Evolutionary conservation across 2,329 filamentous ascomycete species (phyloP), one percentile per base, ranked within the genome.

Genomic region (Passalora sequoiae): DNA sequence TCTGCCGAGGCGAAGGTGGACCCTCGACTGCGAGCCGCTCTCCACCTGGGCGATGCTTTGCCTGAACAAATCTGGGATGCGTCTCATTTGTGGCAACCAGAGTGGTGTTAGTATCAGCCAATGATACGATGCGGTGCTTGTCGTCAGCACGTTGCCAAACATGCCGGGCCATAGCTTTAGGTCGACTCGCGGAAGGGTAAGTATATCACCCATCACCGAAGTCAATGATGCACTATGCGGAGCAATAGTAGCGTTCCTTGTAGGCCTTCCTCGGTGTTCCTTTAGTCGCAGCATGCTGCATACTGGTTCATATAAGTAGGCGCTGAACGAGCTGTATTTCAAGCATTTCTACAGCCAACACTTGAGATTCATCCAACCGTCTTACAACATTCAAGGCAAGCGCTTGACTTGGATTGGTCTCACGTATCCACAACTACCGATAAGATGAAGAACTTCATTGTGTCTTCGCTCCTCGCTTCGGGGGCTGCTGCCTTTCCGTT

Each of bases 401-500:
- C 25, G 24, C 40, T 37, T 29, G 31, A 20, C 8, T 16, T 10
- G 13, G 16, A 22, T 30, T n/a, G n/a, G n/a, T n/a, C n/a, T n/a
- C n/a, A n/a, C n/a, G n/a, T n/a, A n/a, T n/a, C n/a, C n/a, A n/a
- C n/a, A n/a, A n/a, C n/a, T n/a, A n/a, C 38, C 16, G 25, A 12
- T 35, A 44, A 29, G 21, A 61, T 62, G 58, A 61, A 58, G 51
- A 42, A 49, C 35, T 43, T 50, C 24, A 44, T 53, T 17, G 30
- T 54, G 30, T 44, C 49, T 22, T 53, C 51, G 13, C 49, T 61
- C 19, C 49, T 60, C 37, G 28, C 54, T 38, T 49, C 54, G 30
- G 49, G 50, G 43, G 58, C 55, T 17, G 51, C 49, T 17, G 64
- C 66, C 25, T 70, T 67, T 43, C 68, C 66, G 4, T 70, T 62